These are phyloP conservation scores for Boletellus sp. DNA, from an alignment of 1,284 basidiomycete genomes.

Conservation along the genomic window DNA sequence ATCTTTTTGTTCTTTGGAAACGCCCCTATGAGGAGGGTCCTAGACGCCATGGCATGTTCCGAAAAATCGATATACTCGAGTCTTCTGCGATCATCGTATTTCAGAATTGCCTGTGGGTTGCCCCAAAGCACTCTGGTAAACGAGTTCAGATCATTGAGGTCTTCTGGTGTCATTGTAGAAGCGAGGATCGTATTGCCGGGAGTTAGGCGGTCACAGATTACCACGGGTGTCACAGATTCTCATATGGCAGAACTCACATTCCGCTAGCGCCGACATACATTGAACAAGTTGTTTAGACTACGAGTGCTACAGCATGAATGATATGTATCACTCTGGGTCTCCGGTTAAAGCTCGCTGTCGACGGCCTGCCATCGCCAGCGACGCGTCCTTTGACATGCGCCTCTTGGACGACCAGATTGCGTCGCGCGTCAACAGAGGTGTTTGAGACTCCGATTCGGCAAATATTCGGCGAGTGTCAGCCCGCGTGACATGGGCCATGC, in stretches of 20 bases:
- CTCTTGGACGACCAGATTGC: no score
- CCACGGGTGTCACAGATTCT: no score
- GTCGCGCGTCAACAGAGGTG: no score
- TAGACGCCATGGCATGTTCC: background rate
- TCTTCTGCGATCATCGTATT: background rate
- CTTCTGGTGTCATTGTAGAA: no score
- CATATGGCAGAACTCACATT: no score
- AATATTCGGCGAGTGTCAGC: background rate
- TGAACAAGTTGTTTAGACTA: no score
- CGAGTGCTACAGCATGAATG: no score
- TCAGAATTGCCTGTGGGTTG: background rate
- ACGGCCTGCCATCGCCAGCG: background rate
- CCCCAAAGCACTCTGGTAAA: background rate
- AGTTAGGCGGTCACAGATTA: no score
- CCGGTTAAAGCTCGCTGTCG: background rate
- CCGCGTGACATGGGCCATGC: background rate
- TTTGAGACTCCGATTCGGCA: background rate
- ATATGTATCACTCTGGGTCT: no score
- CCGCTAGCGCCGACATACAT: no score
- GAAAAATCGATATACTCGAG: background rate
- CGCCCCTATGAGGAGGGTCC: background rate
- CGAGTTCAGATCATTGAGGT: no score
- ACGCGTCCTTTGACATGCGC: background rate
- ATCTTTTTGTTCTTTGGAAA: background rate
- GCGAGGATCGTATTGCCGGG: no score